phyloP scores from a whole-genome alignment of 2,329 filamentous ascomycete genomes.

The Cladosporium cucumerinum region DNA sequence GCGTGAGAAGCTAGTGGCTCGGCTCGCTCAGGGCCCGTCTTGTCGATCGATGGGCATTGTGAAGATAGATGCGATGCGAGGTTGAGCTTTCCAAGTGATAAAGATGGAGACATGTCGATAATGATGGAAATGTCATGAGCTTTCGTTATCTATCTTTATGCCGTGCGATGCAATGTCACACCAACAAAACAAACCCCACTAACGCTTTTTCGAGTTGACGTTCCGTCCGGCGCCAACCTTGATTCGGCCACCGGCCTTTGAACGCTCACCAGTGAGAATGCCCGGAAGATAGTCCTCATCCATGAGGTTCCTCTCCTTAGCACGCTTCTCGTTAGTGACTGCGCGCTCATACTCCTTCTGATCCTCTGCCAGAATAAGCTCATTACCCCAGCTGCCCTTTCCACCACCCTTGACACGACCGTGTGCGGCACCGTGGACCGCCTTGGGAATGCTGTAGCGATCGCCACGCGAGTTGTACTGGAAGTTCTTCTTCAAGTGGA shows the following conservation, averaged over 20 bases:
- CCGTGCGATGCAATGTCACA: not conserved
- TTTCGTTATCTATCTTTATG: constrained; percentile 14
- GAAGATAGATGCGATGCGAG: not conserved
- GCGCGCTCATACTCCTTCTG: constrained; percentile 85
- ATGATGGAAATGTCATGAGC: constrained; percentile 7
- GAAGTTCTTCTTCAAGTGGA: constrained; percentile 92
- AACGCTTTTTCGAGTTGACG: constrained; percentile 75
- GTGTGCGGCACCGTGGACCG: constrained; percentile 73
- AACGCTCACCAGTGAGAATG: constrained; percentile 77
- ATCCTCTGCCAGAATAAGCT: constrained; percentile 84
- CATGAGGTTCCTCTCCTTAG: constrained; percentile 78
- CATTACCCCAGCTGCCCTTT: constrained; percentile 80
- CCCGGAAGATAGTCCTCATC: constrained; percentile 88
- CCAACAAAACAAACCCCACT: not conserved
- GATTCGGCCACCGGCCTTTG: constrained; percentile 61
- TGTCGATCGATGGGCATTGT: not conserved
- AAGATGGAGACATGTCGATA: not conserved
- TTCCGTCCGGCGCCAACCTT: constrained; percentile 81
- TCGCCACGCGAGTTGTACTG: constrained; percentile 95
- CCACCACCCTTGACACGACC: constrained; percentile 72
- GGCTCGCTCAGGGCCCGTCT: constrained; percentile 9
- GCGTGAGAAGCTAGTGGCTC: not conserved
- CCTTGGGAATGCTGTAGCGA: constrained; percentile 88
- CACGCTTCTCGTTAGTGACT: constrained; percentile 59
- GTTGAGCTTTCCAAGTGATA: too few species aligned